Evolutionary conservation across 2,329 filamentous ascomycete genomes (phyloP), one percentile per base, ranked within the genome.

Genomic region (Calonectria pseudoreteaudii): DNA sequence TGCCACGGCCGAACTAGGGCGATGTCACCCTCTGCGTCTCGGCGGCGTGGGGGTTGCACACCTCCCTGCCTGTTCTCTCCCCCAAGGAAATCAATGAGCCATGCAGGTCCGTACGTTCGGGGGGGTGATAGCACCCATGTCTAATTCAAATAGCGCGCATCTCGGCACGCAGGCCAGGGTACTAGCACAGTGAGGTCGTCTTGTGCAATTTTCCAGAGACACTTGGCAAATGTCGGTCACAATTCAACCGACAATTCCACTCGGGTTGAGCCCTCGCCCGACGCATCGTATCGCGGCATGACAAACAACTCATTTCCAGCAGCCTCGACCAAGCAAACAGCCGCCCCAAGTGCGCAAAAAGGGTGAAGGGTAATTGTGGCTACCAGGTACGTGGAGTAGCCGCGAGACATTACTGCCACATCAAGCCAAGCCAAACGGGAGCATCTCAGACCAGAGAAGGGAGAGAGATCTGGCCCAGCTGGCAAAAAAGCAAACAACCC

Each of bases 31-130:
- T 68, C 76, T 67, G 66, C 78, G 76, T 80, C 78, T 79, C 71
- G 77, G 76, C 74, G 66, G 68, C 78, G 78, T 79, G 78, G 78
- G 78, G 78, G 78, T 67, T 67, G 62, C 71, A 28, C 70, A 56
- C 76, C 76, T 76, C 66, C 66, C 36, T 68, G 66, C 53, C 50
- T 73, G 71, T 78, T 68, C 71, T 73, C 78, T 76, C 76, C 68
- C 78, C 18, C 76, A 80, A 76, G 75, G 74, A 79, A 79, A 74
- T 74, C 53, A 68, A 72, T 73, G 74, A 72, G 68, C 78, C 75
- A 80, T 79, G 78, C 78, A 80, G 78, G 78, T 80, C 76, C 79
- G 77, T 79, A 80, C 70, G 72, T 70, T 74, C 78, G 70, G 66
- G 78, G 74, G 56, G 56, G 74, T 77, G 72, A 78, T 71, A 74